These are phyloP conservation scores for Entrophospora sp. DNA, from an alignment of 192 early-diverging fungal genomes.

Conservation along the genomic window DNA sequence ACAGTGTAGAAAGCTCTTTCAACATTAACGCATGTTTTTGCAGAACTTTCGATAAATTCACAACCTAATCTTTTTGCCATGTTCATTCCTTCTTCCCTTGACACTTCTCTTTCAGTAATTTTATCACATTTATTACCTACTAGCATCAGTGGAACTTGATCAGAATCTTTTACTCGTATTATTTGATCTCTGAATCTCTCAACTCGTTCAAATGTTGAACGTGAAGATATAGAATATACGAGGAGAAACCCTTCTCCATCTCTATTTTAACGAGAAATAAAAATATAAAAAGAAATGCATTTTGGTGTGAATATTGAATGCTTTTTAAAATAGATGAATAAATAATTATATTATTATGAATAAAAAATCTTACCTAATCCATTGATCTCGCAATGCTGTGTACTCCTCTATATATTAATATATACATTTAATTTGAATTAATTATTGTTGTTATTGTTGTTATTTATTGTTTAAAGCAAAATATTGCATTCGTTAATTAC, in stretches of 20 bases:
- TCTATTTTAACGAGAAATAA: constrained; percentile 14
- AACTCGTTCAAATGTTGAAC: constrained; percentile 82
- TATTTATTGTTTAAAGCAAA: neutral
- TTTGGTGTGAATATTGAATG: neutral
- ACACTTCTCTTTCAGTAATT: constrained; percentile 74
- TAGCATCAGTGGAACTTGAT: constrained; percentile 77
- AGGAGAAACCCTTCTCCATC: constrained; percentile 84
- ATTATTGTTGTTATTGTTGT: neutral
- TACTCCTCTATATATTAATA: constrained; percentile 51
- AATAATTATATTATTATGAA: neutral
- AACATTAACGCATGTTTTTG: constrained; percentile 88
- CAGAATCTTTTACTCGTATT: constrained; percentile 82
- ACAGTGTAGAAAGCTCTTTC: constrained; percentile 81
- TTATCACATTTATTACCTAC: constrained; percentile 96
- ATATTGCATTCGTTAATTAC: neutral
- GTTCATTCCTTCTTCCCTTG: constrained; percentile 69
- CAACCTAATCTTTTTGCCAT: constrained; percentile 67
- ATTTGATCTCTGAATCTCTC: constrained; percentile 84
- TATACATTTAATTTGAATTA: neutral
- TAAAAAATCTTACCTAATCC: constrained; percentile 52
- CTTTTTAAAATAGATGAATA: neutral
- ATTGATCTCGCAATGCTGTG: constrained; percentile 71
- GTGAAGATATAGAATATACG: constrained; percentile 83
- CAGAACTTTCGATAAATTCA: constrained; percentile 84
- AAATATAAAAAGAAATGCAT: neutral